phyloP scores from a whole-genome alignment of 208 protist genomes.

The Crithidia bombi region DNA sequence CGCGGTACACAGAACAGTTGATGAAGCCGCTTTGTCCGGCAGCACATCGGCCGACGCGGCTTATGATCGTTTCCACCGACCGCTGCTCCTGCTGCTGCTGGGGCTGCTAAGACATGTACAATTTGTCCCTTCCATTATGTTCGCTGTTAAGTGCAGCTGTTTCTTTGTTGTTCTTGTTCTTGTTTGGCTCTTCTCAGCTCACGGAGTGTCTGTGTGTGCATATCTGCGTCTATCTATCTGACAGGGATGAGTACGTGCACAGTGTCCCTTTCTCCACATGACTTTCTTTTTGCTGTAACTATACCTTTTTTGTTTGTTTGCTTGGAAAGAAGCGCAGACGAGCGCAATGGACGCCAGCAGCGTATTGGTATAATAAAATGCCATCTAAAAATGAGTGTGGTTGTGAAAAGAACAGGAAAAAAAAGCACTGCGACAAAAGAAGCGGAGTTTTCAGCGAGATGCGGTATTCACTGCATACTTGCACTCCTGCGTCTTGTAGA shows the following conservation, averaged over 20 bases:
- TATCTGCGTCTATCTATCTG: too few relatives aligned
- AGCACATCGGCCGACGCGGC: constrained; percentile 33
- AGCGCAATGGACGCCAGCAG: too few relatives aligned
- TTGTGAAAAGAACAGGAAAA: neutral
- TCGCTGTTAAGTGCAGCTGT: neutral
- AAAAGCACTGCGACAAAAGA: neutral
- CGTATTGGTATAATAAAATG: neutral
- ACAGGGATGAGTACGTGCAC: too few relatives aligned
- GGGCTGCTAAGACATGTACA: constrained; percentile 13
- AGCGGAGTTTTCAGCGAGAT: neutral
- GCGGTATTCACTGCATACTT: neutral
- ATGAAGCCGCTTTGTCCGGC: constrained; percentile 34
- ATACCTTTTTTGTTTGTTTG: too few relatives aligned
- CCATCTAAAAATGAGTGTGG: neutral
- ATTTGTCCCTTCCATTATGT: neutral
- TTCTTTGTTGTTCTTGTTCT: neutral
- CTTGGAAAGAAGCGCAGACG: too few relatives aligned
- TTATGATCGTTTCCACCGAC: constrained; percentile 34
- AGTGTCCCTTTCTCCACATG: too few relatives aligned
- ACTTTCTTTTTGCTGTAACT: neutral
- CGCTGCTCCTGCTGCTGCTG: neutral
- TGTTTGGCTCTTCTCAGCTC: too few relatives aligned
- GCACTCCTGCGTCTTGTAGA: neutral
- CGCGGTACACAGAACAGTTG: constrained; percentile 43
- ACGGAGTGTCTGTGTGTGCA: too few relatives aligned